Base-by-base conservation (phyloP, 805 yeast species). In the Yarrowia bubula region DNA sequence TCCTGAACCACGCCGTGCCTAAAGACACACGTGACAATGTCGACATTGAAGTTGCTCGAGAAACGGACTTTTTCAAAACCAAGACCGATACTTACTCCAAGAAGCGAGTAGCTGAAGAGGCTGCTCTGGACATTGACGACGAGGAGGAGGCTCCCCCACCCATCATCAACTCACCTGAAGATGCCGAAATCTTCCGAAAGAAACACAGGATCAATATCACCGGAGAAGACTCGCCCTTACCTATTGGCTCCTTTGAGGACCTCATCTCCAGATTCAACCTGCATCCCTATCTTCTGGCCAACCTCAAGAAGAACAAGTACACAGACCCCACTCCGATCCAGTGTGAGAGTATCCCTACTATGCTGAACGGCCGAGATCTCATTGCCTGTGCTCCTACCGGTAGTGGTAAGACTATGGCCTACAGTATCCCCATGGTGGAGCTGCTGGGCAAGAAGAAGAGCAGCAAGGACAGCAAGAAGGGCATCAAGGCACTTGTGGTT, bases 301-400 rank as follows among this genome's bases (percentile, higher is more conserved):
- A 92, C 71, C 77, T 93, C 67, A 79, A 86, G 18, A 83, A 84
- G 10, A 83, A 87, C 51, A 88, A 86, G 62, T 92, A 92, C 72
- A 83, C 86, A 0, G 89, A 86, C 68, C 98, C 99, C 6, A 93
- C 99, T 0, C 87, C 98, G 3, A 90, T 95, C 70, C 99, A 95
- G 77, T 84, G 91, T 67, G 98, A 95, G 75, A 85, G 92, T 1
- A 86, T 95, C 46, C 98, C 99, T 1, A 79, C 85, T 9, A 76
- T 90, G 13, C 76, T 91, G 63, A 80, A 84, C 63, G 82, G 80
- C 33, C 83, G 96, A 66, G 98, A 93, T 73, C 74, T 95, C 38
- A 79, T 95, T 47, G 96, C 96, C 1, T 90, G 97, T 80, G 98
- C 98, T 0, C 98, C 98, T 53, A 95, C 99, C 0, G 99, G 99